Base-by-base conservation (phyloP, 1,284 basidiomycete genomes). In the Chalciporus sp. region DNA sequence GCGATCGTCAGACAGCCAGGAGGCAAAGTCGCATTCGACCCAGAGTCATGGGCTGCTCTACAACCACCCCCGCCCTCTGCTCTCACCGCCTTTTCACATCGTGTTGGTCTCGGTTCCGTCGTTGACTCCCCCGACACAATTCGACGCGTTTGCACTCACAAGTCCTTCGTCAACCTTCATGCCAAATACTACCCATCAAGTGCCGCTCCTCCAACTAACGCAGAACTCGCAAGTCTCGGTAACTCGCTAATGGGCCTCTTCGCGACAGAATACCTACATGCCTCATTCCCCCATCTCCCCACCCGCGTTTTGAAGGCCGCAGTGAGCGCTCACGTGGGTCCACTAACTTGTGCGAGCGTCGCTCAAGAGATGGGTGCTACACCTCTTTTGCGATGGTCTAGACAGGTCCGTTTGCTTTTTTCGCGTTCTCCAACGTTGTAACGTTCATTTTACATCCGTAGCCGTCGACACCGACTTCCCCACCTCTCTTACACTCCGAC, bases 171-270 rank as follows among this genome's bases (percentile, higher is more conserved):
- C 42, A 64, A 75, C 40, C 73, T 87, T 51, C 80, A 83, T 67
- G 70, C 76, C 47, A 76, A 79, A 58, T 79, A 84, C 60, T 74
- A 78, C 60, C 84, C 84, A 12, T 69, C 75, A 55, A 76, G 79
- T 47, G 75, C 77, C 50, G 68, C 69, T 63, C 88, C 83, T 39
- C 67, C 74, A 35, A 83, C 83, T 33, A 98, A 98, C 73, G 86
- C 82, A n/a, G 83, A 90, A 45, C 82, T 98, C 5, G 80, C 90
- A 1, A 73, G 83, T 0, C 73, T 97, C 7, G 96, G 96, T 29
- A 98, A 98, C 74, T 83, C 91, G 1, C 79, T 99, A 50, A 82
- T 98, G 67, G 96, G 96, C 49, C 79, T 98, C 39, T 93, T 98
- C 62, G 91, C 92, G 5, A 78, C 91, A 0, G 96, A 99, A 74